Conservation (phyloP, 2,329 filamentous ascomycete genomes). For the Pseudodiploospora longispora region DNA sequence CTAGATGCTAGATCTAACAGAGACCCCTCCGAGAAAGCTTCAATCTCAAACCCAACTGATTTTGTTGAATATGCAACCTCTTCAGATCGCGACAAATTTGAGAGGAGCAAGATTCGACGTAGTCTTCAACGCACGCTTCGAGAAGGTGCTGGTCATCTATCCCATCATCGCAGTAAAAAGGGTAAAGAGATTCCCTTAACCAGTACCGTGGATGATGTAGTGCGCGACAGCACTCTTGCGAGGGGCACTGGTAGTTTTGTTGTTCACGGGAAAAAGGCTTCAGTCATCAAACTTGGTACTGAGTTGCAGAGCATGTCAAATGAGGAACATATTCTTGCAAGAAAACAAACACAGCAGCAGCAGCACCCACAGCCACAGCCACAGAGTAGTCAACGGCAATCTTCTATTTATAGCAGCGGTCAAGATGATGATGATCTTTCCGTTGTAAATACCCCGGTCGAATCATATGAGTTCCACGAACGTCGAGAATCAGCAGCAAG, state of each 20-base stretch:
- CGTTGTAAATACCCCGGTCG: conserved; percentile 35
- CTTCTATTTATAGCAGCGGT: conserved; percentile 25
- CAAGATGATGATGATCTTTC: conserved; percentile 46
- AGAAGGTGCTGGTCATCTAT: conserved; percentile 62
- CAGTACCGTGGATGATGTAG: conserved; percentile 27
- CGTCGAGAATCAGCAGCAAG: conserved; percentile 57
- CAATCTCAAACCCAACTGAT: conserved; percentile 25
- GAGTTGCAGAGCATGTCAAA: conserved; percentile 73
- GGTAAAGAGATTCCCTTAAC: conserved; percentile 50
- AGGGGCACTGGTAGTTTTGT: conserved; percentile 85
- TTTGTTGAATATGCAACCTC: conserved; percentile 24
- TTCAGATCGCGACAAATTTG: conserved; percentile 40
- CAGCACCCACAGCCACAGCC: conserved; percentile 15
- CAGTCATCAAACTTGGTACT: conserved; percentile 91
- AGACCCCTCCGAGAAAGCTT: conserved; percentile 26
- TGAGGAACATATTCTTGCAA: conserved; percentile 62
- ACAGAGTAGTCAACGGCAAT: conserved; percentile 18
- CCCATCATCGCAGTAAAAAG: conserved; percentile 64
- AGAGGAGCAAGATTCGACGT: conserved; percentile 65
- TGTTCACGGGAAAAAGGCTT: conserved; percentile 95
- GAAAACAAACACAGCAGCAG: conserved; percentile 42
- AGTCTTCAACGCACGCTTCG: conserved; percentile 85
- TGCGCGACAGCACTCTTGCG: conserved; percentile 59
- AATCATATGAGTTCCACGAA: conserved; percentile 34
- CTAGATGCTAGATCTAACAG: conserved; percentile 34